phyloP scores from a whole-genome alignment of 2,329 filamentous ascomycete genomes.

The Coniochaeta prunicola region DNA sequence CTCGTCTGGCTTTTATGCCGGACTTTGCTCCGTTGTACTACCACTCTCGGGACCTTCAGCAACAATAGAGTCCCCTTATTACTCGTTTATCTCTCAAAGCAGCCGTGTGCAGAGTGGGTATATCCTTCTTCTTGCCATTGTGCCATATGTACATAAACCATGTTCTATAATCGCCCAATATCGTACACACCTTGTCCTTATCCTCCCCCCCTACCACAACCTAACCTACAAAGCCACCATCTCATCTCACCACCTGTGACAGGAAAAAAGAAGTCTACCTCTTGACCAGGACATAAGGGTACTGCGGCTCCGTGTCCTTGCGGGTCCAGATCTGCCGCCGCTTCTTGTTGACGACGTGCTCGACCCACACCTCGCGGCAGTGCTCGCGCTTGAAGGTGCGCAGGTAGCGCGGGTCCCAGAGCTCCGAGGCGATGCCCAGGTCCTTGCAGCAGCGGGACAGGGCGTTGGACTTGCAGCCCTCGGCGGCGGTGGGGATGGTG shows the following conservation, averaged over 20 bases:
- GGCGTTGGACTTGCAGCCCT: conserved; percentile 96
- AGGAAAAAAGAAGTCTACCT: too few relatives aligned
- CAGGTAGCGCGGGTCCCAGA: conserved; percentile 94
- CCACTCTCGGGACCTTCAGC: not conserved
- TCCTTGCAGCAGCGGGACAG: conserved; percentile 99
- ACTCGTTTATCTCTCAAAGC: not conserved
- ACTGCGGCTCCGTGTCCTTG: conserved; percentile 70
- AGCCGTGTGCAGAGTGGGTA: not conserved
- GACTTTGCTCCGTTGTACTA: not conserved
- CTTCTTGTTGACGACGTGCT: conserved; percentile 82
- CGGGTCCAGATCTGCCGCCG: conserved; percentile 79
- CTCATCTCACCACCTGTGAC: not conserved
- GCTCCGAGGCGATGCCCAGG: conserved; percentile 84
- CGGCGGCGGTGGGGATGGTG: conserved; percentile 85
- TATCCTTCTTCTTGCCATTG: not conserved
- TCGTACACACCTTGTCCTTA: not conserved
- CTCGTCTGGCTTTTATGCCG: not conserved
- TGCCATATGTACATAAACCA: not conserved
- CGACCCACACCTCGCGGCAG: conserved; percentile 78
- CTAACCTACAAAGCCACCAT: not conserved
- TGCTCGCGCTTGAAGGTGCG: conserved; percentile 69
- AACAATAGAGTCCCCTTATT: not conserved
- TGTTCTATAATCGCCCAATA: not conserved
- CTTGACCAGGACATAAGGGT: conserved; percentile 42
- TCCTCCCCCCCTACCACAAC: not conserved